Conservation (phyloP, 805 yeast species). For the Saccharomyces eubayanus region DNA sequence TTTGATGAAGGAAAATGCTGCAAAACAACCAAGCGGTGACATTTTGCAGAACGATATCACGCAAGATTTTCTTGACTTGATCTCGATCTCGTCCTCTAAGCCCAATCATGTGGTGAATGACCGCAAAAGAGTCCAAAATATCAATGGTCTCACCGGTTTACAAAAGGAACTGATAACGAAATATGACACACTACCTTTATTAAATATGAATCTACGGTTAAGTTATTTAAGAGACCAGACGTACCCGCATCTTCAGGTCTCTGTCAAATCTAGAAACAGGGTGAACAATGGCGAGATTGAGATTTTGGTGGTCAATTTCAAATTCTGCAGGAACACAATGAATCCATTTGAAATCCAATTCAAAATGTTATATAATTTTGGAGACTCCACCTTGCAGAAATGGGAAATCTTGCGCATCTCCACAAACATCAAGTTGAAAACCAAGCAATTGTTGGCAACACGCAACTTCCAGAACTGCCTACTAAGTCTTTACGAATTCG, state of each 20-base stretch:
- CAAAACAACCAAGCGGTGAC: neutral
- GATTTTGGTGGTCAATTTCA: neutral
- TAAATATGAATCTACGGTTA: constrained; percentile 19
- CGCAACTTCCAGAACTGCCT: neutral
- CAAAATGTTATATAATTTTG: neutral
- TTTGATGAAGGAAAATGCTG: neutral
- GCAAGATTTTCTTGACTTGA: constrained; percentile 5
- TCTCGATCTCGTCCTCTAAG: constrained; percentile 6
- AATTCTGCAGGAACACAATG: neutral
- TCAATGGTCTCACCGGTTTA: constrained; percentile 15
- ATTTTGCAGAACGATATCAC: constrained; percentile 8
- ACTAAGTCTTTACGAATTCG: neutral
- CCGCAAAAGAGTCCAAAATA: neutral
- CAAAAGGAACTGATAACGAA: constrained; percentile 17
- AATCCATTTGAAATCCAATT: neutral
- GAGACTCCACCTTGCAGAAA: neutral
- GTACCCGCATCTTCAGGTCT: neutral
- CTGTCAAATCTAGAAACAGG: neutral
- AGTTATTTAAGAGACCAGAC: constrained; percentile 6
- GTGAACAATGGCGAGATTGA: neutral
- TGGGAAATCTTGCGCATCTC: neutral
- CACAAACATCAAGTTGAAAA: neutral
- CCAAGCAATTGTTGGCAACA: neutral
- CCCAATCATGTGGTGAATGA: neutral
- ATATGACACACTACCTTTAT: constrained; percentile 24